Evolutionary conservation across 148 eudicot genomes (phyloP).

Genomic region (Tetragonia tetragonoides): DNA sequence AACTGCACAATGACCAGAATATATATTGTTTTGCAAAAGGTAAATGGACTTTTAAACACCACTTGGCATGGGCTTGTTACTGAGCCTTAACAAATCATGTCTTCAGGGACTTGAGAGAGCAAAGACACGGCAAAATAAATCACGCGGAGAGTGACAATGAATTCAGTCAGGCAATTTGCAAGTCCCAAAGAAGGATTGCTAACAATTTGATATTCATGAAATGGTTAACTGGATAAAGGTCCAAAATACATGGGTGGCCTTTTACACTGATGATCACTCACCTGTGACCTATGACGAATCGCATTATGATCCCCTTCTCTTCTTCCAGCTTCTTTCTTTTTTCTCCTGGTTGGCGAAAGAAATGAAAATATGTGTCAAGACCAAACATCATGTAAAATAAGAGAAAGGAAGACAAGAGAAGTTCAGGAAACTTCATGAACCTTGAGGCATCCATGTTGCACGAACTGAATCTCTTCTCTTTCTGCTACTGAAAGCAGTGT

Average conservation of each 20-base stretch:
- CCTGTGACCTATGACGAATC: slow-evolving; percentile 97
- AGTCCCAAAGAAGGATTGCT: background rate
- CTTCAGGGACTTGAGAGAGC: background rate
- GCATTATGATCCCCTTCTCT: slow-evolving; percentile 80
- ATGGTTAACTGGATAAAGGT: background rate
- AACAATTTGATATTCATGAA: too few relatives aligned
- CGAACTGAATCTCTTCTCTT: slow-evolving; percentile 93
- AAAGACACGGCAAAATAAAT: too few relatives aligned
- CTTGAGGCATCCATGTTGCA: slow-evolving; percentile 97
- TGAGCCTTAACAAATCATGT: background rate
- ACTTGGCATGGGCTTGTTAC: too few relatives aligned
- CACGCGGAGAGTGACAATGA: background rate
- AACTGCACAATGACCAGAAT: too few relatives aligned
- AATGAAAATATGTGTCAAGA: background rate
- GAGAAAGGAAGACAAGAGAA: background rate
- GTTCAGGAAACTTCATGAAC: slow-evolving; percentile 31
- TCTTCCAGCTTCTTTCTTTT: slow-evolving; percentile 77
- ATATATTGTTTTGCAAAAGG: too few relatives aligned
- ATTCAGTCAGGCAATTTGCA: background rate
- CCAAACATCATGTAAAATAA: slow-evolving; percentile 9
- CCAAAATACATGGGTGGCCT: background rate
- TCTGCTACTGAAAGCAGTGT: slow-evolving; percentile 93
- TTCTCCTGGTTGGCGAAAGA: slow-evolving; percentile 48
- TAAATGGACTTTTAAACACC: too few relatives aligned
- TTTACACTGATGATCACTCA: slow-evolving; percentile 13